phyloP scores from a whole-genome alignment of 2,329 filamentous ascomycete genomes.

The Exutisphaerella laricina region DNA sequence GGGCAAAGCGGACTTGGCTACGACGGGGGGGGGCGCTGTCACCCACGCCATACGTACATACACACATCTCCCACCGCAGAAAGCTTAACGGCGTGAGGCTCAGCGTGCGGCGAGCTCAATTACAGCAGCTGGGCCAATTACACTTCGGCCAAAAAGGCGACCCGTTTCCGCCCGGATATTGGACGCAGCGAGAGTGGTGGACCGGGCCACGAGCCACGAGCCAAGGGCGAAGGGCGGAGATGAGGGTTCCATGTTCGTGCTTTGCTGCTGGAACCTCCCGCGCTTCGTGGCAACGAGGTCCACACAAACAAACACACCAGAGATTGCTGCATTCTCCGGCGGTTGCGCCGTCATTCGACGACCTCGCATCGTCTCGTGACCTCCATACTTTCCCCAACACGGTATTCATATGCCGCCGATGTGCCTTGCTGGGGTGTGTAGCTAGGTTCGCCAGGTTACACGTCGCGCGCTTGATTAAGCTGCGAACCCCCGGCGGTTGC shows the following conservation, averaged over 20 bases:
- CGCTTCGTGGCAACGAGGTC: constrained; percentile 4
- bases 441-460: neutral
- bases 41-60: too few species aligned
- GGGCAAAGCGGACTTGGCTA: too few species aligned
- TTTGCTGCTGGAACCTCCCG: neutral
- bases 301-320: constrained; percentile 9
- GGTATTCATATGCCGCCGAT: neutral
- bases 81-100: neutral
- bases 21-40: too few species aligned
- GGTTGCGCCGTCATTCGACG: neutral
- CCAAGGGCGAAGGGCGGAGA: constrained; percentile 20
- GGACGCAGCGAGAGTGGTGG: neutral
- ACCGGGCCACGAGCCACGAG: constrained; percentile 11
- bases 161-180: neutral
- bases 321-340: neutral
- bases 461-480: neutral
- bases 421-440: neutral
- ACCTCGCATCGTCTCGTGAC: constrained; percentile 1
- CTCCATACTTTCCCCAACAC: neutral
- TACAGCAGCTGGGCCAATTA: constrained; percentile 1
- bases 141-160: neutral
- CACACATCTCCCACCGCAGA: neutral
- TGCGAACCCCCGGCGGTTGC: constrained; percentile 12
- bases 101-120: neutral
- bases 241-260: constrained; percentile 11